Evolutionary conservation across 1,139 yeast genomes (phyloP).

Genomic region (Kodamaea ohmeri): DNA sequence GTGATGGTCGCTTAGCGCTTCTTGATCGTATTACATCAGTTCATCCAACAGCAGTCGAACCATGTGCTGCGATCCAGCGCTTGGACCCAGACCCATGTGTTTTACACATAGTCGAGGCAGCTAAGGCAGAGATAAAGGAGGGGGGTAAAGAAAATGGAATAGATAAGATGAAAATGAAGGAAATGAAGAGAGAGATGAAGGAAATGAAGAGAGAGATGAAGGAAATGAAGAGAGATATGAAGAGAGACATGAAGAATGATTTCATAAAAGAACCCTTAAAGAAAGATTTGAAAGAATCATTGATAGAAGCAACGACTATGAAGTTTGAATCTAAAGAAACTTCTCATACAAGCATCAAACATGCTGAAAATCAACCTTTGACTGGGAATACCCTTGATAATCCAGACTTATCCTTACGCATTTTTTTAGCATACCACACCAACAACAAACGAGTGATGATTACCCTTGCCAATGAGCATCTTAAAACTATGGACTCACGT

Average conservation of each 20-base stretch:
- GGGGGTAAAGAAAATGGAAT: too few species aligned
- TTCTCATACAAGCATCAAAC: too few species aligned
- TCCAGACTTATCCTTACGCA: too few species aligned
- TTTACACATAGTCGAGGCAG: too few species aligned
- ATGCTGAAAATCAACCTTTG: too few species aligned
- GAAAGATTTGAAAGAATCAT: not conserved
- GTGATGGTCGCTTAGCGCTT: too few species aligned
- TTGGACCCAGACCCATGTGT: constrained; percentile 1
- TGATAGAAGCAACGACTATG: not conserved
- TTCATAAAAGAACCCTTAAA: not conserved
- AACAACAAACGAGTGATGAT: constrained; percentile 14
- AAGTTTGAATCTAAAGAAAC: not conserved
- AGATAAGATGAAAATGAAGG: not conserved
- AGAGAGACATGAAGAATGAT: not conserved
- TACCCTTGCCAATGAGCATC: constrained; percentile 19
- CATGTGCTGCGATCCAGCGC: not conserved
- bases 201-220: not conserved
- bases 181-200: too few species aligned
- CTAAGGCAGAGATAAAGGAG: too few species aligned
- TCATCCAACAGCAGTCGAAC: too few species aligned
- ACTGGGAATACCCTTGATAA: too few species aligned
- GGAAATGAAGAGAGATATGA: not conserved
- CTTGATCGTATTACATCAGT: too few species aligned
- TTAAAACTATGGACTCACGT: constrained; percentile 21
- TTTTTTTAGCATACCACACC: constrained; percentile 7